Evolutionary conservation across 768 basidiomycete species (phyloP).

Genomic region (Amanita phalloides): DNA sequence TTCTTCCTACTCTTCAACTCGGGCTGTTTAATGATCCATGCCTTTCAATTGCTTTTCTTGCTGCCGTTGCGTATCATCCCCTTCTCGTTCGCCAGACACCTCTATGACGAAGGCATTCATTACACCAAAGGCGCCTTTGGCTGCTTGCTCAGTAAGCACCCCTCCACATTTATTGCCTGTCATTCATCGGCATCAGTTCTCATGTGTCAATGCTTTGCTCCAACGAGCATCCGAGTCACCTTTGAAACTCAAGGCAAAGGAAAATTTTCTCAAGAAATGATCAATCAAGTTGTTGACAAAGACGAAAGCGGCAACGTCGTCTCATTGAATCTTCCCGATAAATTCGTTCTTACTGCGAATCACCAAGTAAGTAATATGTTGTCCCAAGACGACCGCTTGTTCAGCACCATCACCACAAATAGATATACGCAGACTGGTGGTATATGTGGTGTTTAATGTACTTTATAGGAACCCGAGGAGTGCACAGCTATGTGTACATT

Average conservation of each 20-base stretch:
- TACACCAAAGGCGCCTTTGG: conserved; percentile 82
- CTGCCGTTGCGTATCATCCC: conserved; percentile 59
- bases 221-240: conserved; percentile 60
- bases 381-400: neutral
- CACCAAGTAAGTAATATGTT: conserved; percentile 57
- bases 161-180: neutral
- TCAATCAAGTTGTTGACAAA: conserved; percentile 44
- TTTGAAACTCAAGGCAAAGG: conserved; percentile 65
- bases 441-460: conserved; percentile 82
- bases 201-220: conserved; percentile 76
- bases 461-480: conserved; percentile 48
- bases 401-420: neutral
- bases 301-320: conserved; percentile 46
- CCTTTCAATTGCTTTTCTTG: conserved; percentile 61
- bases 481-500: conserved; percentile 73
- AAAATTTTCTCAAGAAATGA: conserved; percentile 46
- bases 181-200: conserved; percentile 35
- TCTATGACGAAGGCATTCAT: conserved; percentile 63
- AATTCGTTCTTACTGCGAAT: conserved; percentile 82
- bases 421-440: conserved; percentile 81
- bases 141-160: conserved; percentile 45
- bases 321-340: conserved; percentile 61
- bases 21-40: conserved; percentile 61
- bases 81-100: conserved; percentile 36
- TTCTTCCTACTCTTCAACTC: conserved; percentile 50